These are phyloP conservation scores for Cladobotryum mycophilum DNA, from an alignment of 2,329 filamentous ascomycete genomes.

Conservation along the genomic window DNA sequence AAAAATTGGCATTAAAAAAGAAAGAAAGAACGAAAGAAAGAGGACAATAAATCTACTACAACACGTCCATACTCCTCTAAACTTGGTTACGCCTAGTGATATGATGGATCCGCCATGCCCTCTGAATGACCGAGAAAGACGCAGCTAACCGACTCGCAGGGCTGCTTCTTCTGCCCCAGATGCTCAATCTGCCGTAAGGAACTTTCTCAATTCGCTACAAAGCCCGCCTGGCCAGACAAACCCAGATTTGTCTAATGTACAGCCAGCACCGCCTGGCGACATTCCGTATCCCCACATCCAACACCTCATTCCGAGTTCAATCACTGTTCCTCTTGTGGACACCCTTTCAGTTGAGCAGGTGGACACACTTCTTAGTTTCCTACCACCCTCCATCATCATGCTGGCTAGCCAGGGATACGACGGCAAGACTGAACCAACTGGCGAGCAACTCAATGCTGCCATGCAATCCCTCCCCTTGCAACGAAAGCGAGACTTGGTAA, in stretches of 20 bases:
- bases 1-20: slow-evolving; percentile 9
- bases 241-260: not conserved
- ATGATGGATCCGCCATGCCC: slow-evolving; percentile 7
- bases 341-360: slow-evolving; percentile 57
- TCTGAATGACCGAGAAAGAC: slow-evolving; percentile 2
- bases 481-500: slow-evolving; percentile 76
- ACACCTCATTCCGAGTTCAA: slow-evolving; percentile 73
- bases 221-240: too few relatives aligned
- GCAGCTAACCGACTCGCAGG: slow-evolving; percentile 33
- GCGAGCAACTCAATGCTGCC: slow-evolving; percentile 64
- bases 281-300: slow-evolving; percentile 75
- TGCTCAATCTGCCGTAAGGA: slow-evolving; percentile 73
- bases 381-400: slow-evolving; percentile 73
- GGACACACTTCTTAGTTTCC: slow-evolving; percentile 67
- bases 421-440: slow-evolving; percentile 57
- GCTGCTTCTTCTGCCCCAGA: slow-evolving; percentile 56
- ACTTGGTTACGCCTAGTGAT: slow-evolving; percentile 19
- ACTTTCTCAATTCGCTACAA: slow-evolving; percentile 74
- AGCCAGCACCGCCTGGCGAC: slow-evolving; percentile 30
- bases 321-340: slow-evolving; percentile 72
- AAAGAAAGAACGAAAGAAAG: not conserved
- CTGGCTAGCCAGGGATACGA: slow-evolving; percentile 61
- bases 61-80: slow-evolving; percentile 23
- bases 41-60: slow-evolving; percentile 27
- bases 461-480: slow-evolving; percentile 64